A percentile compares a stretch with the other conserved stretches of the same genome.
Conservation (phyloP, 2,329 filamentous ascomycete species). For the Mycocentrospora acerina region DNA sequence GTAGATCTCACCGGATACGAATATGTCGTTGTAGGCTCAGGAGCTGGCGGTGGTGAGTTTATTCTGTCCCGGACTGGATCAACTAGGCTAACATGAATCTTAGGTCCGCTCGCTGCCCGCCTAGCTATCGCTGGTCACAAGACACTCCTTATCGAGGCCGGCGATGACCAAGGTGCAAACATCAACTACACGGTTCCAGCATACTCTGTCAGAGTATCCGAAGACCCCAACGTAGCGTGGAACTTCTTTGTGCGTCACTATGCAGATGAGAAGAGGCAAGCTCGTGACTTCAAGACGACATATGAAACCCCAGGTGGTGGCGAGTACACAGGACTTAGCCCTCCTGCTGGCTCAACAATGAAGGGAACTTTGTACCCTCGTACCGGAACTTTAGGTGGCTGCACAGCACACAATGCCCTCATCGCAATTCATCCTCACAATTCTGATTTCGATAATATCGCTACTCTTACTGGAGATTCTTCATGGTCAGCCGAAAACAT, state of each 20-base stretch:
- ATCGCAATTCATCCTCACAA: slow-evolving; percentile 61
- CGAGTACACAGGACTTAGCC: slow-evolving; percentile 53
- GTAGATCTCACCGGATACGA: slow-evolving; percentile 53
- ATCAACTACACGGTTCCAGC: slow-evolving; percentile 58
- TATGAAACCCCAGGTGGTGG: slow-evolving; percentile 48
- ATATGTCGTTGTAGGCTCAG: slow-evolving; percentile 63
- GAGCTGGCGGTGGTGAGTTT: slow-evolving; percentile 36
- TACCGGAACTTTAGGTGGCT: slow-evolving; percentile 59
- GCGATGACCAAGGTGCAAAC: slow-evolving; percentile 57
- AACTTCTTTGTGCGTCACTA: slow-evolving; percentile 67
- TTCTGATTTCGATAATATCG: slow-evolving; percentile 62
- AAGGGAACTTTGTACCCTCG: slow-evolving; percentile 62
- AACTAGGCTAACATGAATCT: background rate
- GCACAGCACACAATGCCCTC: slow-evolving; percentile 63
- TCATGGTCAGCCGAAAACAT: slow-evolving; percentile 62
- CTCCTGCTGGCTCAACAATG: slow-evolving; percentile 54
- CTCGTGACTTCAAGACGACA: slow-evolving; percentile 60
- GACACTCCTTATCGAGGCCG: slow-evolving; percentile 63
- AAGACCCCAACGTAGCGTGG: slow-evolving; percentile 60
- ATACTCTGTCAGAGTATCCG: slow-evolving; percentile 55
- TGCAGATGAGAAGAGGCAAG: slow-evolving; percentile 54
- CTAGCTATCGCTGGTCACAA: slow-evolving; percentile 62
- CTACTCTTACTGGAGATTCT: slow-evolving; percentile 59
- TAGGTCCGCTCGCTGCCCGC: slow-evolving; percentile 50
- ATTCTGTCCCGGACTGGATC: background rate